Percentiles rank a stretch among this genome's conserved stretches.
Conservation (phyloP, 2,329 filamentous ascomycete species). For the Aspergillus calidoustus region DNA sequence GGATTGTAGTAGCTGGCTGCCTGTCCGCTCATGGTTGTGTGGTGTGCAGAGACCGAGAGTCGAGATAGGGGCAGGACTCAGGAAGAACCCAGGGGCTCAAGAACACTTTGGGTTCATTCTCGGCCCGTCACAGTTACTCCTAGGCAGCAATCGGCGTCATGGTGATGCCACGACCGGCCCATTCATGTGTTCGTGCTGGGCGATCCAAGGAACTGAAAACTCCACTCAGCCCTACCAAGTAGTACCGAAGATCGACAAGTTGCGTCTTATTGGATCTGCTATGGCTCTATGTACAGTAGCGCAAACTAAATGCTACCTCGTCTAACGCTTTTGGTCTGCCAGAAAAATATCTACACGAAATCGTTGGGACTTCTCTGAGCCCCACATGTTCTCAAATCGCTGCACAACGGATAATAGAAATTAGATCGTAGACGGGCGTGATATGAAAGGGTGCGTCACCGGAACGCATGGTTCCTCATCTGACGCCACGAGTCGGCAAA, state of each 20-base stretch:
- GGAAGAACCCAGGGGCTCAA: not conserved
- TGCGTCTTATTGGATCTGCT: conserved; percentile 1
- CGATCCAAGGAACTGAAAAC: conserved; percentile 4
- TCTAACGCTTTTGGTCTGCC: conserved; percentile 10
- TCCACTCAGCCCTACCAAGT: conserved; percentile 11
- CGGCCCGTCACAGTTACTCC: not conserved
- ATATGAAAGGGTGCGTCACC: conserved; percentile 23
- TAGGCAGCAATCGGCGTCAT: conserved; percentile 14
- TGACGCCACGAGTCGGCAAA: conserved; percentile 42
- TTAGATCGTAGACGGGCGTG: conserved; percentile 14
- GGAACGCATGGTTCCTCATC: conserved; percentile 40
- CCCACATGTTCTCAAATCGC: not conserved
- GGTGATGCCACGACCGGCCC: conserved; percentile 1
- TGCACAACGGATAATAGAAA: conserved; percentile 9
- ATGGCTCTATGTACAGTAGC: conserved; percentile 11
- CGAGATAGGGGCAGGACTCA: not conserved
- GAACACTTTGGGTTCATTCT: not conserved
- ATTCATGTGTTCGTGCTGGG: not conserved
- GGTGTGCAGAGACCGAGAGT: not conserved
- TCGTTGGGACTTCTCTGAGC: not conserved
- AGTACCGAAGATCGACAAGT: not conserved
- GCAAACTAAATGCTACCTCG: conserved; percentile 2
- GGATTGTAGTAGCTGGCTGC: conserved; percentile 43
- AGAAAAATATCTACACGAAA: conserved; percentile 13
- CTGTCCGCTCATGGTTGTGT: conserved; percentile 41